A percentile compares a stretch with the other conserved stretches of the same genome.
phyloP scores from a whole-genome alignment of 2,329 filamentous ascomycete species.

The Paracorniculantispora psalliotae region DNA sequence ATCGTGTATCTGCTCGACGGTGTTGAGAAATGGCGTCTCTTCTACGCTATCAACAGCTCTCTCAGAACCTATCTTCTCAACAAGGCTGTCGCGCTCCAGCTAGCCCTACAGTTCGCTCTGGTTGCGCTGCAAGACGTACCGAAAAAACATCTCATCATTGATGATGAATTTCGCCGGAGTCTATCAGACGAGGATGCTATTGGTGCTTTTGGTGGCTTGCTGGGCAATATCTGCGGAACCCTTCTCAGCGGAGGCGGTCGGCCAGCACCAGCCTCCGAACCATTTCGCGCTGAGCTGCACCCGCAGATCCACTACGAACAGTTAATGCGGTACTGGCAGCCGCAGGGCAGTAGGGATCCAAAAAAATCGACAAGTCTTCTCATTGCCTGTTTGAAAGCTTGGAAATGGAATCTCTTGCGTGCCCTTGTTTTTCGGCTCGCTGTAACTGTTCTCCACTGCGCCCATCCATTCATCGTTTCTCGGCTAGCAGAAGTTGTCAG shows the following conservation, averaged over 20 bases:
- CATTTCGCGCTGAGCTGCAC: background rate
- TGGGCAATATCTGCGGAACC: background rate
- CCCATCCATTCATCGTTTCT: background rate
- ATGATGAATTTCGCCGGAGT: background rate
- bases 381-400: conserved; percentile 18
- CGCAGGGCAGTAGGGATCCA: background rate
- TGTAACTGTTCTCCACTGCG: background rate
- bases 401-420: conserved; percentile 11
- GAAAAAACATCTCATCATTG: background rate
- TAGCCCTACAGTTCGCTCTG: background rate
- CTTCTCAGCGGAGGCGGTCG: background rate
- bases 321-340: background rate
- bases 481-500: no score
- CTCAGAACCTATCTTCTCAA: background rate
- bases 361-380: background rate
- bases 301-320: background rate
- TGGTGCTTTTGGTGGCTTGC: background rate
- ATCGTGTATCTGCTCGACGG: background rate
- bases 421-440: background rate
- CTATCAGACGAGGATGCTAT: background rate
- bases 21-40: background rate
- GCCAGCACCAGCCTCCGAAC: background rate
- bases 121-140: background rate
- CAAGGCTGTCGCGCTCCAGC: no score
- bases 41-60: no score